phyloP scores from a whole-genome alignment of 2,329 filamentous ascomycete species.

The Arthrobotrys iridis region DNA sequence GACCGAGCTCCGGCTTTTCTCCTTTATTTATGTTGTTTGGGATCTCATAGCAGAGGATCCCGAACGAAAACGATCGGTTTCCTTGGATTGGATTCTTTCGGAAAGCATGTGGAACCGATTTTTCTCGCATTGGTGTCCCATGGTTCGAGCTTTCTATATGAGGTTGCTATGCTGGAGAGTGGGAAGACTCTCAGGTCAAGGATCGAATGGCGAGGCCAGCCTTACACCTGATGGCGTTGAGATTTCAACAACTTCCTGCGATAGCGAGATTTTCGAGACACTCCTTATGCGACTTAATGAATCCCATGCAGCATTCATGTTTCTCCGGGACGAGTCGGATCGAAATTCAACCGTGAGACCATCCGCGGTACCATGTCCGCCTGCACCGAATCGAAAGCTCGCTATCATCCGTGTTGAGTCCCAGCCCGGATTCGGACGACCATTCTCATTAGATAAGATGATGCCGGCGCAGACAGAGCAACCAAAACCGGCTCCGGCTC shows the following conservation, averaged over 20 bases:
- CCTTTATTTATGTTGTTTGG: slow-evolving; percentile 84
- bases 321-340: slow-evolving; percentile 39
- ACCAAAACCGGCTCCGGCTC: slow-evolving; percentile 1
- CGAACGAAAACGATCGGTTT: slow-evolving; percentile 74
- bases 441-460: slow-evolving; percentile 49
- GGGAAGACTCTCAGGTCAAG: slow-evolving; percentile 69
- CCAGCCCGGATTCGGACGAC: slow-evolving; percentile 62
- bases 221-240: slow-evolving; percentile 38
- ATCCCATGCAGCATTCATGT: slow-evolving; percentile 25
- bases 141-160: slow-evolving; percentile 94
- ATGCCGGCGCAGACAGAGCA: slow-evolving; percentile 18
- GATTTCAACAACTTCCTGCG: slow-evolving; percentile 67
- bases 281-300: slow-evolving; percentile 38
- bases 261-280: slow-evolving; percentile 69
- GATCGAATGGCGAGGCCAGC: slow-evolving; percentile 24
- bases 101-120: slow-evolving; percentile 79
- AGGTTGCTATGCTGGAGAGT: slow-evolving; percentile 89
- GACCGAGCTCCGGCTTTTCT: slow-evolving; percentile 84
- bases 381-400: slow-evolving; percentile 84
- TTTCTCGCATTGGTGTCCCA: slow-evolving; percentile 94
- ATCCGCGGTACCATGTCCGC: slow-evolving; percentile 82
- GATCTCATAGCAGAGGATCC: slow-evolving; percentile 74
- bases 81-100: slow-evolving; percentile 77
- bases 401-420: slow-evolving; percentile 88
- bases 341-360: slow-evolving; percentile 67